Evolutionary conservation across 257 asterid species (phyloP), one percentile per base, ranked within the genome.

Genomic region (Solanum habrochaites): DNA sequence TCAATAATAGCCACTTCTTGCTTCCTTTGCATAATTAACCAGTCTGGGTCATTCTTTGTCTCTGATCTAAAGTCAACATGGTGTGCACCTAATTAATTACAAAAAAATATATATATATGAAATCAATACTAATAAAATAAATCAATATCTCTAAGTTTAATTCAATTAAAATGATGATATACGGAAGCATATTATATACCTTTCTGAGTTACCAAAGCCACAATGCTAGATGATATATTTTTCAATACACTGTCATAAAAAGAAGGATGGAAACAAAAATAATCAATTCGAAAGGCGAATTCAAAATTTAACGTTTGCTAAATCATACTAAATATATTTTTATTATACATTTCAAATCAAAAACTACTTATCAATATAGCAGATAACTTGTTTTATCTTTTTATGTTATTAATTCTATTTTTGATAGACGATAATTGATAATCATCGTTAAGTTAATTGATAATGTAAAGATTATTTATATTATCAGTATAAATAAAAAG

Each of bases 11-110:
- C 90, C 56, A 94, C 88, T 90, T 94, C 96, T 89, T 91, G 93
- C 83, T 87, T 88, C 86, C 95, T 95, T 81, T 91, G 97, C 37
- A 91, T 56, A 47, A 91, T 88, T 7, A 95, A 91, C 97, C 98
- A 95, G 3, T 90, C 90, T 2, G 96, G 98, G 86, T 95, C 98
- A 40, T 42, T 82, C 64, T 47, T 86, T 11, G 94, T 91, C 35
- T 95, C 93, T 2, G 89, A 69, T 13, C 98, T 92, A 87, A 95
- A 88, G 90, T 95, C 97, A 45, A 93, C 91, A 89, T 95, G 98
- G 90, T 94, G 98, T 67, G 98, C 98, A 47, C 98, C 96, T 94
- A 86, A 88, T 84, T 85, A 27, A 31, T 85, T 5, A 29, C 8
- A 18, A 25, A 85, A 85, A 23, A 67, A 27, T 3, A 29, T 3